Evolutionary conservation across 1,284 basidiomycete species (phyloP), one percentile per base, ranked within the genome.

Genomic region (Pyrrhoderma lamaoense): DNA sequence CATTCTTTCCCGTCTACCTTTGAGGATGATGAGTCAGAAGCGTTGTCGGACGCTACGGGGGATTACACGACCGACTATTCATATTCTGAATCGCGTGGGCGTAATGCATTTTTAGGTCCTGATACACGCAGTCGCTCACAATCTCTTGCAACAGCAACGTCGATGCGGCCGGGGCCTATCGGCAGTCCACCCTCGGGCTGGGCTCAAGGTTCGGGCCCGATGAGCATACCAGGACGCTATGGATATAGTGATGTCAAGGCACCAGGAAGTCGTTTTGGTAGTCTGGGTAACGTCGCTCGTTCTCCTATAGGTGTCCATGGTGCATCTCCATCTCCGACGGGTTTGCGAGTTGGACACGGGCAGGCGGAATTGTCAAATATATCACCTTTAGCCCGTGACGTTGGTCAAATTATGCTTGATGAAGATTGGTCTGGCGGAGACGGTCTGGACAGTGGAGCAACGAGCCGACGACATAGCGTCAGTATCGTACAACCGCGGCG

Each of bases 391-490:
- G 77, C 86, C 19, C 72, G 87, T 25, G 86, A 90, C 62, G 81
- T 90, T 14, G 79, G 79, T 13, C 79, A 84, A 65, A 87, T 89
- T 53, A 65, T 89, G 35, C 67, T 84, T 49, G 83, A 88, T 59
- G 83, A 86, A 31, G 59, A 62, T 50, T 40, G n/a, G 62, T 75
- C 73, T 49, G 78, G 77, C 19, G 71, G 70, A 8, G 76, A 73
- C 14, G 27, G 27, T 11, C 11, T 31, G 27, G 77, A 76, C 0
- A 89, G 87, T 60, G 91, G 90, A 0, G 85, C 87, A 1, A 90
- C 89, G 8, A 89, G 85, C 59, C 72, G 91, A 42, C 71, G 91
- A 36, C 91, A 93, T 61, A 89, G 85, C 55, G 89, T 94, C 57
- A 90, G 86, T 53, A 81, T 93, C 54, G 86, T 92, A 18, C 86